These are phyloP conservation scores for Colletotrichum paranaense DNA, from an alignment of 2,329 filamentous ascomycete species.

Conservation along the genomic window DNA sequence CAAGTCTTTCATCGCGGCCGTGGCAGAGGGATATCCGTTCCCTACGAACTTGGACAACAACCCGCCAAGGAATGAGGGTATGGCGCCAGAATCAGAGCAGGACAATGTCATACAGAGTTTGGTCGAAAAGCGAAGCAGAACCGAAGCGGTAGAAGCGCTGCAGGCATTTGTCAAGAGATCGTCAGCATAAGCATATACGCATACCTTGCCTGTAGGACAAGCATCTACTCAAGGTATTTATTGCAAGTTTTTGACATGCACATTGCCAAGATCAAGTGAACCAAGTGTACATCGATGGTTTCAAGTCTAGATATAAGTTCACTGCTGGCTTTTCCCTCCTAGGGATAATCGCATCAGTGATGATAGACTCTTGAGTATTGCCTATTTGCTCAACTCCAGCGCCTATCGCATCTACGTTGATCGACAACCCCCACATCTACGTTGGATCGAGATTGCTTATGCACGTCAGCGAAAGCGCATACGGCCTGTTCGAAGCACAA, in stretches of 20 bases:
- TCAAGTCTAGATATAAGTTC: too few relatives aligned
- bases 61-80: constrained; percentile 64
- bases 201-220: too few relatives aligned
- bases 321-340: neutral
- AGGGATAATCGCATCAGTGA: too few relatives aligned
- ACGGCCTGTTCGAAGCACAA: neutral
- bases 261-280: too few relatives aligned
- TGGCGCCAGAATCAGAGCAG: constrained; percentile 71
- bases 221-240: too few relatives aligned
- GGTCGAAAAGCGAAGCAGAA: constrained; percentile 50
- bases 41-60: constrained; percentile 70
- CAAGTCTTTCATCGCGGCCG: constrained; percentile 58
- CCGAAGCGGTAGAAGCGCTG: constrained; percentile 54
- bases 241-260: too few relatives aligned
- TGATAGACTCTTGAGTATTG: neutral
- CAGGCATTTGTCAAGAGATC: constrained; percentile 33
- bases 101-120: constrained; percentile 60
- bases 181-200: neutral
- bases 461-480: neutral
- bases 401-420: neutral
- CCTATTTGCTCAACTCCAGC: neutral
- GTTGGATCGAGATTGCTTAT: neutral
- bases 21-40: constrained; percentile 71
- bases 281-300: too few relatives aligned
- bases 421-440: neutral